Evolutionary conservation across 2,329 filamentous ascomycete species (phyloP).

Genomic region (Hypoxylon sp.): DNA sequence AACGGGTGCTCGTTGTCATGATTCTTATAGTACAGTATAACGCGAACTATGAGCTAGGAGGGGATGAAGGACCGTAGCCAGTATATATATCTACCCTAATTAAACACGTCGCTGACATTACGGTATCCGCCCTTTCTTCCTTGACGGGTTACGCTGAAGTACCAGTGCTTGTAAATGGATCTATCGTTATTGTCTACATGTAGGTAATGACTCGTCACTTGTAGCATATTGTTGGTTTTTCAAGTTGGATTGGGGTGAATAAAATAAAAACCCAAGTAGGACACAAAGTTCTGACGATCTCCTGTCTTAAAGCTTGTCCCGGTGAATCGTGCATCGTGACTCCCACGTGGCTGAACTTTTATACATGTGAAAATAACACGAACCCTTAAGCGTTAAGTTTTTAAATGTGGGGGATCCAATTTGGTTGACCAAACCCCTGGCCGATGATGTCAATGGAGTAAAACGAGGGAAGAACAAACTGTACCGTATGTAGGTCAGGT

Average conservation of each 20-base stretch:
- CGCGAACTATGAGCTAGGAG: not conserved
- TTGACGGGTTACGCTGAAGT: not conserved
- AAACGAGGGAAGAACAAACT: constrained; percentile 11
- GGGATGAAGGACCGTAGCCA: not conserved
- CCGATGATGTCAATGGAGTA: constrained; percentile 38
- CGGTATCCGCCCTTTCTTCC: not conserved
- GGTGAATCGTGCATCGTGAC: constrained; percentile 21
- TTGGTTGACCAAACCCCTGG: constrained; percentile 24
- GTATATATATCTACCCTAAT: not conserved
- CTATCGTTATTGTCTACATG: not conserved
- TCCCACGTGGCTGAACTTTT: constrained; percentile 37
- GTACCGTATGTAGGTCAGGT: not conserved
- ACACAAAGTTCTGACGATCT: constrained; percentile 28
- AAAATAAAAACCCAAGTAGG: not conserved
- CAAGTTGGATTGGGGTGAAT: constrained; percentile 5
- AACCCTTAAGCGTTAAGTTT: constrained; percentile 24
- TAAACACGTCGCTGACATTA: not conserved
- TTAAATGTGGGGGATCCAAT: constrained; percentile 30
- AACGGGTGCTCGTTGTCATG: not conserved
- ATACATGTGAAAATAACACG: constrained; percentile 21
- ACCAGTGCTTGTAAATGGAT: not conserved
- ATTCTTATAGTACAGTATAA: not conserved
- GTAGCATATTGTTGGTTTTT: constrained; percentile 13
- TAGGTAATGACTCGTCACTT: constrained; percentile 26
- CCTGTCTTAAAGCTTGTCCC: constrained; percentile 18